These are phyloP conservation scores for Triadica sebifera DNA, from an alignment of 345 rosid species.

Conservation along the genomic window DNA sequence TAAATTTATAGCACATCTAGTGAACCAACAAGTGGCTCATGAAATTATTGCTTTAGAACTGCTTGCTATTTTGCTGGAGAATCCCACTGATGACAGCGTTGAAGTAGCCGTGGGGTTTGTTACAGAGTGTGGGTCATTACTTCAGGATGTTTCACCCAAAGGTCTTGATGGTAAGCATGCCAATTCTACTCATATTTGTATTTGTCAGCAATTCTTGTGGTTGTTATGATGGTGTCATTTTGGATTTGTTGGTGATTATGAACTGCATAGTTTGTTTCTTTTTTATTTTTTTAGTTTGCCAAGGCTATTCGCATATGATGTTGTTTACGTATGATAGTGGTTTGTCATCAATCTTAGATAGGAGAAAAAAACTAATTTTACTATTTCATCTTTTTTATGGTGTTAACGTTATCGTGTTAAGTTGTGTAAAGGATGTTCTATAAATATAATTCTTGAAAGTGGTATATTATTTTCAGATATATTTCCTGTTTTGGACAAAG, in stretches of 20 bases:
- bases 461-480: no score
- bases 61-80: conserved; percentile 64
- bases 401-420: not conserved
- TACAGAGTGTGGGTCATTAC: conserved; percentile 86
- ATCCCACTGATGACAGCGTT: conserved; percentile 88
- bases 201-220: not conserved
- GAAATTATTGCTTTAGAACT: conserved; percentile 84
- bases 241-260: not conserved
- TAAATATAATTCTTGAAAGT: not conserved
- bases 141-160: conserved; percentile 85
- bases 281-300: not conserved
- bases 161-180: conserved; percentile 59
- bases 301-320: no score
- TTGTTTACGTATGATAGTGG: not conserved
- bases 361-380: not conserved
- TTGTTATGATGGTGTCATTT: not conserved
- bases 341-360: not conserved
- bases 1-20: conserved; percentile 89
- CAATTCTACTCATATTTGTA: not conserved
- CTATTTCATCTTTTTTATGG: not conserved
- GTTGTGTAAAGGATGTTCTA: not conserved
- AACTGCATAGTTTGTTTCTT: not conserved
- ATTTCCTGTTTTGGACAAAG: not conserved
- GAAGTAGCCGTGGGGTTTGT: conserved; percentile 96
- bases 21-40: conserved; percentile 89